Conservation (phyloP, 1,284 basidiomycete species). For the Porodaedalea pini region DNA sequence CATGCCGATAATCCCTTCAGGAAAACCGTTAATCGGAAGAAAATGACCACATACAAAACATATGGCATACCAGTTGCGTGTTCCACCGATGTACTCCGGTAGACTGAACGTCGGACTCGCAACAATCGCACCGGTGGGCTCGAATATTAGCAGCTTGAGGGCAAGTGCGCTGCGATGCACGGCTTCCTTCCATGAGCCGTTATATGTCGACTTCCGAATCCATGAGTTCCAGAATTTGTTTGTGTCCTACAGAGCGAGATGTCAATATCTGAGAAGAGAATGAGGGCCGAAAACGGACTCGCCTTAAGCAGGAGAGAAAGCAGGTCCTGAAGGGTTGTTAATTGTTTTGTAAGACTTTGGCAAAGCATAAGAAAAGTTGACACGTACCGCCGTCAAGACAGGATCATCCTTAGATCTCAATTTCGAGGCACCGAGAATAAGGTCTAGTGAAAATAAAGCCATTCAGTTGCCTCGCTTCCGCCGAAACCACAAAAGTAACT, state of each 20-base stretch:
- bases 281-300: slow-evolving; percentile 18
- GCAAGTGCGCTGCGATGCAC: slow-evolving; percentile 87
- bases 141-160: slow-evolving; percentile 79
- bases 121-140: slow-evolving; percentile 85
- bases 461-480: background rate
- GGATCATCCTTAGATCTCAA: slow-evolving; percentile 56
- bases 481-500: slow-evolving; percentile 8
- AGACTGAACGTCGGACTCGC: slow-evolving; percentile 92
- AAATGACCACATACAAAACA: background rate
- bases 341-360: background rate
- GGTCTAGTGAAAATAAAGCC: slow-evolving; percentile 30
- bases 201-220: slow-evolving; percentile 80
- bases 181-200: slow-evolving; percentile 90
- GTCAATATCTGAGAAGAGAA: background rate
- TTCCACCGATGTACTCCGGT: slow-evolving; percentile 86
- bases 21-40: background rate
- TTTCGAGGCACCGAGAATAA: slow-evolving; percentile 46
- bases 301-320: slow-evolving; percentile 54
- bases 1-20: slow-evolving; percentile 66
- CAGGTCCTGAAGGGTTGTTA: slow-evolving; percentile 40
- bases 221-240: slow-evolving; percentile 84
- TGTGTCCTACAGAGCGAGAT: slow-evolving; percentile 49
- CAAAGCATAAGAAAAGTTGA: slow-evolving; percentile 2
- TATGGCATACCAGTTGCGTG: slow-evolving; percentile 69
- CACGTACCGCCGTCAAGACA: slow-evolving; percentile 53